A percentile compares a stretch with the other conserved stretches of the same genome.
Conservation (phyloP, 2,329 filamentous ascomycete genomes). For the Aureobasidium sp. region DNA sequence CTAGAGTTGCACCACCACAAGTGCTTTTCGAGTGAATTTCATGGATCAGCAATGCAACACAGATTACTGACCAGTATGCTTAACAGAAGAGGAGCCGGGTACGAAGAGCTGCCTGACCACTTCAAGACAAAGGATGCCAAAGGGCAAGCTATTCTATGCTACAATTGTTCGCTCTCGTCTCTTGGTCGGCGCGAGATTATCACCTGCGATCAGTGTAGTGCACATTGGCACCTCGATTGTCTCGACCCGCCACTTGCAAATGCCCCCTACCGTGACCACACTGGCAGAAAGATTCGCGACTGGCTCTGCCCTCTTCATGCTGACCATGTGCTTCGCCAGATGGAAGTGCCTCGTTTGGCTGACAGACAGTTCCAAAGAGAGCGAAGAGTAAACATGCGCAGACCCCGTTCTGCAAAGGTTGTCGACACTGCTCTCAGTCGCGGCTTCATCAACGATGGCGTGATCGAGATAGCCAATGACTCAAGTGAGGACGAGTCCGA, state of each 20-base stretch:
- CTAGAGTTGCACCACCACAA: too few species aligned
- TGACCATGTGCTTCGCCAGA: conserved; percentile 60
- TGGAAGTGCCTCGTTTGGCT: conserved; percentile 33
- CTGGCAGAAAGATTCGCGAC: conserved; percentile 52
- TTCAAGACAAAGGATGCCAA: conserved; percentile 51
- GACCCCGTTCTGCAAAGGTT: conserved; percentile 40
- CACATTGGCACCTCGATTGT: conserved; percentile 90
- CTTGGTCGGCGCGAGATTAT: conserved; percentile 64
- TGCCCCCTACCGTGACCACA: conserved; percentile 52
- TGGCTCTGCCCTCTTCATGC: conserved; percentile 89
- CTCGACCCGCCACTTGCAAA: conserved; percentile 74
- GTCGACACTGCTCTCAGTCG: conserved; percentile 45
- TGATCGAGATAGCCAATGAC: conserved; percentile 37
- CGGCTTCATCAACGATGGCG: conserved; percentile 48
- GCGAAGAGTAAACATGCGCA: conserved; percentile 38
- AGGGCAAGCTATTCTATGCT: conserved; percentile 68
- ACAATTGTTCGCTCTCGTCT: conserved; percentile 61
- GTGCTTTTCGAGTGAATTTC: too few species aligned
- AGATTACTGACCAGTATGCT: background rate
- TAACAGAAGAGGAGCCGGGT: conserved; percentile 23
- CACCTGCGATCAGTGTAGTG: conserved; percentile 72
- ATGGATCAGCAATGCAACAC: background rate
- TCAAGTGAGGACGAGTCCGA: conserved; percentile 36
- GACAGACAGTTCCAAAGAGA: conserved; percentile 9
- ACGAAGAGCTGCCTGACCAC: conserved; percentile 38